These are phyloP conservation scores for Exobasidium cylindrosporum DNA, from an alignment of 1,284 basidiomycete species.

Conservation along the genomic window DNA sequence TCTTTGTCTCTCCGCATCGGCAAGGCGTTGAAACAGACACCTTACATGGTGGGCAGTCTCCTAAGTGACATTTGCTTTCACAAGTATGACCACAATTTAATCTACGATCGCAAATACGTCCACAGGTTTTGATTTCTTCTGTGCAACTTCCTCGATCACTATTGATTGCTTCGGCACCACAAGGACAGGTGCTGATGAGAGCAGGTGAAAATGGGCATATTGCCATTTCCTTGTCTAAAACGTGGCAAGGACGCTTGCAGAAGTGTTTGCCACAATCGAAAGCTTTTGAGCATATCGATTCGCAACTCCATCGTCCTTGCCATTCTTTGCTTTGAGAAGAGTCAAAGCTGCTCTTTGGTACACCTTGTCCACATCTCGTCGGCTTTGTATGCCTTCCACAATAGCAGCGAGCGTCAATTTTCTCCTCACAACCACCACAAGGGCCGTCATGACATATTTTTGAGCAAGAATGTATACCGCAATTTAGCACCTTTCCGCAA, in stretches of 20 bases:
- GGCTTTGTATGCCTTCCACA: constrained; percentile 40
- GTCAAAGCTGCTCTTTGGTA: not conserved
- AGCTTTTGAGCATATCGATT: constrained; percentile 30
- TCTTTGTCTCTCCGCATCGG: constrained; percentile 49
- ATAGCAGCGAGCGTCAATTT: constrained; percentile 36
- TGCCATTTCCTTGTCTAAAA: constrained; percentile 21
- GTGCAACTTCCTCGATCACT: constrained; percentile 29
- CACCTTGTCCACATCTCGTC: constrained; percentile 46
- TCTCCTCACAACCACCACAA: constrained; percentile 36
- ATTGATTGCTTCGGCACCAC: constrained; percentile 34
- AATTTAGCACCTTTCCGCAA: constrained; percentile 44
- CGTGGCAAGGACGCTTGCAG: constrained; percentile 43
- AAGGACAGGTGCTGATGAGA: constrained; percentile 41
- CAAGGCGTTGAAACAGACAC: constrained; percentile 45
- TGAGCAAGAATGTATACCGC: constrained; percentile 40
- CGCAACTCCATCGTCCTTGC: constrained; percentile 34
- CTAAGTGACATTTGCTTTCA: constrained; percentile 37
- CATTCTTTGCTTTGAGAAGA: constrained; percentile 27
- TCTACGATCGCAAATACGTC: constrained; percentile 30
- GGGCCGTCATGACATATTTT: constrained; percentile 42
- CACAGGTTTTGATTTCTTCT: constrained; percentile 47
- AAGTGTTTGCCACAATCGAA: constrained; percentile 46
- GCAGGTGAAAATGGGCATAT: constrained; percentile 42
- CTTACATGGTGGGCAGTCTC: constrained; percentile 45
- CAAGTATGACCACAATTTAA: constrained; percentile 45